A percentile compares a stretch with the other conserved stretches of the same genome.
Conservation (phyloP, 1,284 basidiomycete genomes). For the Naganishia liquefaciens region DNA sequence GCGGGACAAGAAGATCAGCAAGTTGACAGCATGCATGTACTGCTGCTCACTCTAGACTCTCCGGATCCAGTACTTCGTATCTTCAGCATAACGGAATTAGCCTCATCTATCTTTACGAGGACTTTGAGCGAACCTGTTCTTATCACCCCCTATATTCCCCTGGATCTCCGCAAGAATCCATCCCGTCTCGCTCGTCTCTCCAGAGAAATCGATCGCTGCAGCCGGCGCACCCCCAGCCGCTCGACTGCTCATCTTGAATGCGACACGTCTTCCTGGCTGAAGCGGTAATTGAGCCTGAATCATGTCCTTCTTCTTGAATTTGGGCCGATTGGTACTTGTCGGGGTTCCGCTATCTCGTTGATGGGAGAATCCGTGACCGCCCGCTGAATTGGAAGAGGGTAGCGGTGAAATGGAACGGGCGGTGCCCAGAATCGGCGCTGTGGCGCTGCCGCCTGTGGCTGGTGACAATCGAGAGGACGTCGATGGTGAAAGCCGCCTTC, state of each 20-base stretch:
- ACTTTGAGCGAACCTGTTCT: constrained; percentile 41
- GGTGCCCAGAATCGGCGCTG: constrained; percentile 4
- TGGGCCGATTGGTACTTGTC: not conserved
- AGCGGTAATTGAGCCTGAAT: constrained; percentile 50
- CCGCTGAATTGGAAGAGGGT: not conserved
- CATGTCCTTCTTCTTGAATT: constrained; percentile 15
- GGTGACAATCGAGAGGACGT: constrained; percentile 7
- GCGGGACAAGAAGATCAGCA: not conserved
- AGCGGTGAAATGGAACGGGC: constrained; percentile 20
- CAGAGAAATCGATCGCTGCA: constrained; percentile 39
- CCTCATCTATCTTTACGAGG: not conserved
- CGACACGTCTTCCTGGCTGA: constrained; percentile 52
- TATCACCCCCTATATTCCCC: constrained; percentile 49
- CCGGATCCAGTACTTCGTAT: constrained; percentile 43
- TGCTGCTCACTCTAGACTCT: constrained; percentile 38
- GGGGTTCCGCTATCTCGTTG: constrained; percentile 23
- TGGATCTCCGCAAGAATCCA: constrained; percentile 57
- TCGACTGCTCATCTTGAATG: constrained; percentile 46
- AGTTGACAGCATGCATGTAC: not conserved
- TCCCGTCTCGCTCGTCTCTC: constrained; percentile 36
- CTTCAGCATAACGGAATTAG: constrained; percentile 19
- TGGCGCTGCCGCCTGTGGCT: constrained; percentile 3
- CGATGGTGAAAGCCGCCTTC: constrained; percentile 7
- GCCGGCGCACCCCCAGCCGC: constrained; percentile 33
- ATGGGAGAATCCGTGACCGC: constrained; percentile 18